These are phyloP conservation scores for Penicillium sclerotigenum DNA, from an alignment of 2,329 filamentous ascomycete species.

Conservation along the genomic window DNA sequence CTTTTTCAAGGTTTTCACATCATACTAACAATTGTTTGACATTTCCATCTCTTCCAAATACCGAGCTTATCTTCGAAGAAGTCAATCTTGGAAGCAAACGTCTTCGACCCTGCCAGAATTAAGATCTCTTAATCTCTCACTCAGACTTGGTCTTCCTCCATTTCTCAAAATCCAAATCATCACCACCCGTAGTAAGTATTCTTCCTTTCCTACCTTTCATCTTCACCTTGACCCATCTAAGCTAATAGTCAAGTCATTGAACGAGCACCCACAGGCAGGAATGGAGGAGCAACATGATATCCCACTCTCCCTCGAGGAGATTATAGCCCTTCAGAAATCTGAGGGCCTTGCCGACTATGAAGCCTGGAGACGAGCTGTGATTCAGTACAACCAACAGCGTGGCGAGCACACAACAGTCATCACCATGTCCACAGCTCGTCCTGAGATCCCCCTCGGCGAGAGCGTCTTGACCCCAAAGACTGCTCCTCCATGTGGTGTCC, in stretches of 20 bases:
- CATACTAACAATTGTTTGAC: background rate
- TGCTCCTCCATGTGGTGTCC: background rate
- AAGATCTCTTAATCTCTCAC: background rate
- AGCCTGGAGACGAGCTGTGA: background rate
- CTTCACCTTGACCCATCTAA: background rate
- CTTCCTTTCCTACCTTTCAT: background rate
- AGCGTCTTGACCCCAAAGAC: background rate
- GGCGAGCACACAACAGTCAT: background rate
- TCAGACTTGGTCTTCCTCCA: background rate
- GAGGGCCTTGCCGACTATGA: background rate
- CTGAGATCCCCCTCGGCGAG: background rate
- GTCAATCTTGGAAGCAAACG: background rate
- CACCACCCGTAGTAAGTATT: background rate
- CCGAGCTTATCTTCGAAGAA: background rate
- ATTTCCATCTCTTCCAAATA: background rate
- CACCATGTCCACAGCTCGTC: background rate
- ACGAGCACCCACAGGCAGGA: background rate
- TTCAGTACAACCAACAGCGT: background rate
- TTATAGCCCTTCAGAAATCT: background rate
- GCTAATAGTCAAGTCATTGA: background rate
- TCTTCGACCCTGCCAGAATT: background rate
- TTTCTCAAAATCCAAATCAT: background rate
- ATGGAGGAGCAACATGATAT: background rate
- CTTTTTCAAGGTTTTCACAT: background rate
- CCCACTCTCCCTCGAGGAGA: background rate